Evolutionary conservation across 306 rosid genomes (phyloP), one percentile per base, ranked within the genome.

Genomic region (Lupinus albus): DNA sequence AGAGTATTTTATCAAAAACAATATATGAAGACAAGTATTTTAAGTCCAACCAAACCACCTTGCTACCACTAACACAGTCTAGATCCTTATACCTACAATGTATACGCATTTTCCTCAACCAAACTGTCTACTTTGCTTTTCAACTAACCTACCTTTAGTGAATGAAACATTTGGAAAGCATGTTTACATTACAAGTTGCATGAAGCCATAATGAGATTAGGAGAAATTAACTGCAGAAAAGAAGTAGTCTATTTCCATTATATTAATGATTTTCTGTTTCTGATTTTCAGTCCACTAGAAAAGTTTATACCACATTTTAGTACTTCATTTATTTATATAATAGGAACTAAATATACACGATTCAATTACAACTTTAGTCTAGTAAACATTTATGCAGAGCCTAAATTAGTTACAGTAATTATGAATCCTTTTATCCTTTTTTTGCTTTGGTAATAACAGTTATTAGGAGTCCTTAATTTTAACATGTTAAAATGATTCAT

Each of bases 281-380:
- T 45, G 44, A 38, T 11, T 28, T 13, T 62, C 53, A 42, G 53
- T 4, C 39, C 65, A 38, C 4, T 18, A 36, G 32, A 60, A 5
- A 17, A 5, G 15, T 38, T 16, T 38, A 58, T 25, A 48, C 25
- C 28, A 63, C n/a, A 1, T 36, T 52, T 5, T 20, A 9, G 35
- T 16, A 41, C n/a, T 73, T 42, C 47, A 52, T 62, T 62, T 51
- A 52, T 39, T 25, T 7, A 71, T 44, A 44, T 49, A 50, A 48
- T 48, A 59, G 39, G 50, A 30, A 71, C 51, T 32, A 13, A 51
- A 35, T 57, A 32, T 16, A 18, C 48, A 30, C 10, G 57, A 36
- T 7, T 52, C 21, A 18, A 30, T 32, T 5, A 44, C 62, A 36
- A 70, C 21, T 28, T 38, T 17, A 45, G 38, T 61, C 9, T 15